Evolutionary conservation across 495 filamentous ascomycete species (phyloP).

Genomic region (Hypomontagnella submonticulosa): DNA sequence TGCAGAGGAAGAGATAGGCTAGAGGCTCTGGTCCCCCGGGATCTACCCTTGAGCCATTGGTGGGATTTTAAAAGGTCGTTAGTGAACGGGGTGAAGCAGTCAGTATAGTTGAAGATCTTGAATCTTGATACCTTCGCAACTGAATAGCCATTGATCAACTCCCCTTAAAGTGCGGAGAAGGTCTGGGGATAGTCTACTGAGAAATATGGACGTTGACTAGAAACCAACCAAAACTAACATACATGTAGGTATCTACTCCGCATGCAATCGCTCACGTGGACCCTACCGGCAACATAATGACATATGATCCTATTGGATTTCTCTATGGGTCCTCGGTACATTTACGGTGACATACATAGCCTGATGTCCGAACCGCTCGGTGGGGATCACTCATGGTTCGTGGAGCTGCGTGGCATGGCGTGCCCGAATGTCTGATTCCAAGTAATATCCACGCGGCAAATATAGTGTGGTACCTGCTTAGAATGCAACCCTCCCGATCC

Average conservation of each 20-base stretch:
- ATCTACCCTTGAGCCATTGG: slow-evolving; percentile 1
- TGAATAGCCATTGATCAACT: not conserved
- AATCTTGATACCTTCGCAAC: not conserved
- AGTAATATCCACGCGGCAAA: slow-evolving; percentile 28
- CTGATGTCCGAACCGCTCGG: slow-evolving; percentile 12
- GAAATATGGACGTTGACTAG: not conserved
- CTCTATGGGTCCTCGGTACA: slow-evolving; percentile 13
- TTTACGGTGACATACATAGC: slow-evolving; percentile 15
- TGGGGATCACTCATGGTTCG: slow-evolving; percentile 10
- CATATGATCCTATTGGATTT: slow-evolving; percentile 11
- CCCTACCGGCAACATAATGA: slow-evolving; percentile 18
- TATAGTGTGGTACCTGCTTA: slow-evolving; percentile 26
- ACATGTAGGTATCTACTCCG: slow-evolving; percentile 8
- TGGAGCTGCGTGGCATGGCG: slow-evolving; percentile 11
- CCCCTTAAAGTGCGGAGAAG: not conserved
- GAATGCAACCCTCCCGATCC: slow-evolving; percentile 26
- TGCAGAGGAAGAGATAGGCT: slow-evolving; percentile 63
- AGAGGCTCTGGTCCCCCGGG: not conserved
- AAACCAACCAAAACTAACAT: not conserved
- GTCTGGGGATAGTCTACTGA: slow-evolving; percentile 16
- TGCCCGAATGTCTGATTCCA: slow-evolving; percentile 4
- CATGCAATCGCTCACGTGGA: slow-evolving; percentile 15
- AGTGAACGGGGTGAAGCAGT: slow-evolving; percentile 6
- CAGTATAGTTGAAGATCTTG: slow-evolving; percentile 4
- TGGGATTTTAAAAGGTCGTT: slow-evolving; percentile 1